Conservation (phyloP, 176 grass and related monocot species). For the Eragrostis curvula region DNA sequence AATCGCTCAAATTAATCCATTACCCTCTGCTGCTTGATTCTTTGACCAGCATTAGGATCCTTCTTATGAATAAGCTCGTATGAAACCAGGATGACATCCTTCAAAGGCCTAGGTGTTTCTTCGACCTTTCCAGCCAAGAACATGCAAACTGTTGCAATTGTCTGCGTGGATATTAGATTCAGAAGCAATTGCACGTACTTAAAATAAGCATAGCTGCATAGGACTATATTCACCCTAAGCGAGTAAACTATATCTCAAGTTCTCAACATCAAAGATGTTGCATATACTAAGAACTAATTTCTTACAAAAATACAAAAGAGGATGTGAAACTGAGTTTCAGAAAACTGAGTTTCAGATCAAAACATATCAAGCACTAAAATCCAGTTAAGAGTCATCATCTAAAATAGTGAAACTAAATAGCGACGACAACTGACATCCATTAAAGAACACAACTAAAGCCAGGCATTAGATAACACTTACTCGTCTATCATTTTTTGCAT, state of each 20-base stretch:
- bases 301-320: neutral
- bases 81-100: conserved; percentile 91
- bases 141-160: conserved; percentile 97
- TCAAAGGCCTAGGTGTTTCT: conserved; percentile 92
- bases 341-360: neutral
- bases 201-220: conserved; percentile 22
- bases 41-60: conserved; percentile 86
- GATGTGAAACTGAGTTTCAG: neutral
- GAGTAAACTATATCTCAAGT: neutral
- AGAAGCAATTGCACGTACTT: conserved; percentile 19
- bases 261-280: neutral
- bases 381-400: neutral
- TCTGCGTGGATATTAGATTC: conserved; percentile 58
- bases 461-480: conserved; percentile 58
- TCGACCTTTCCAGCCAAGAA: conserved; percentile 99
- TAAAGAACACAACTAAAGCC: conserved; percentile 10
- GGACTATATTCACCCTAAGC: neutral
- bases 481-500: conserved; percentile 91
- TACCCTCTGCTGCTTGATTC: conserved; percentile 99
- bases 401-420: neutral
- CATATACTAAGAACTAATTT: neutral
- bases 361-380: neutral
- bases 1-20: conserved; percentile 15
- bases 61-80: conserved; percentile 97
- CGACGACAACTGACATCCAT: neutral